These are phyloP conservation scores for Neurospora sp. DNA, from an alignment of 2,329 filamentous ascomycete species.

Conservation along the genomic window DNA sequence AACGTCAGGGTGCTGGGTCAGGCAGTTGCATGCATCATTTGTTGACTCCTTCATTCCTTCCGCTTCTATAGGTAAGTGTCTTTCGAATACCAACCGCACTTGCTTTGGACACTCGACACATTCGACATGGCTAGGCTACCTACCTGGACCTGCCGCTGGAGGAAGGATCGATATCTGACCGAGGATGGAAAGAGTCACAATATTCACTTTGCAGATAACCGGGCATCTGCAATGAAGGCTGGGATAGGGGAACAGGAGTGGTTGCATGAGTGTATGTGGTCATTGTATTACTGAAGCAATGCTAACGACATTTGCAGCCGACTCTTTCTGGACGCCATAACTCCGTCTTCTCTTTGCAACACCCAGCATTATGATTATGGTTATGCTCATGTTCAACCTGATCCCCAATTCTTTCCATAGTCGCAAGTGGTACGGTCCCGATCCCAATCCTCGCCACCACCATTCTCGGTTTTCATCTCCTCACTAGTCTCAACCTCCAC, in stretches of 20 bases:
- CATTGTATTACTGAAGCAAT: background rate
- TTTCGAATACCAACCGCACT: background rate
- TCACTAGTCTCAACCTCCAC: no score
- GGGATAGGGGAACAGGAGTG: background rate
- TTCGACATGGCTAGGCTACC: no score
- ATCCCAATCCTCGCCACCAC: no score
- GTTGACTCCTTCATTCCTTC: background rate
- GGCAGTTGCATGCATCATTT: background rate
- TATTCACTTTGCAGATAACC: background rate
- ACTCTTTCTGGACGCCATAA: background rate
- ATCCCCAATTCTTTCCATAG: no score
- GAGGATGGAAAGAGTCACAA: accelerated
- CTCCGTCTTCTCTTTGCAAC: no score
- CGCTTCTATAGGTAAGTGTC: background rate
- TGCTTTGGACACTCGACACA: background rate
- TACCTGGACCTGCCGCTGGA: background rate
- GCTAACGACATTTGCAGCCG: background rate
- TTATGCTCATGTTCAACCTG: no score
- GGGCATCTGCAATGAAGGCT: background rate
- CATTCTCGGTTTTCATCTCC: no score
- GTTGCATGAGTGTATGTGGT: background rate
- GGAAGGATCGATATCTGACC: background rate
- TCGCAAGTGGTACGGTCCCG: no score
- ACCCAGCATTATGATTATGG: no score
- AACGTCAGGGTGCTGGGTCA: background rate